Evolutionary conservation across 176 grass and related monocot genomes (phyloP).

Genomic region (Musa itinerans): DNA sequence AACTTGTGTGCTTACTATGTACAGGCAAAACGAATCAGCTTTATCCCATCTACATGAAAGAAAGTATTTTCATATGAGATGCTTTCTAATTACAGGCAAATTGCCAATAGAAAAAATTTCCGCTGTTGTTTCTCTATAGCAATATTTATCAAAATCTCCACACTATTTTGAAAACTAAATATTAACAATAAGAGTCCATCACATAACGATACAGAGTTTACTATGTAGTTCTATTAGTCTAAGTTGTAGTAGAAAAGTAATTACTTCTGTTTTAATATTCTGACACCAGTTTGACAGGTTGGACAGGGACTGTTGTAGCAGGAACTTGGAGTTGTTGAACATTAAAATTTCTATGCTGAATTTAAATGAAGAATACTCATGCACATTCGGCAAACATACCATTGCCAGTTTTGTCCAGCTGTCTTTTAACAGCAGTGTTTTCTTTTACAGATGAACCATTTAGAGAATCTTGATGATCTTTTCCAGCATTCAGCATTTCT

Average conservation of each 20-base stretch:
- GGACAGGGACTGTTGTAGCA: not conserved
- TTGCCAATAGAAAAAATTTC: too few relatives aligned
- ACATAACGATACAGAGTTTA: not conserved
- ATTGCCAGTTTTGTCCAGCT: slow-evolving; percentile 40
- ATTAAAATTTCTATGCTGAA: not conserved
- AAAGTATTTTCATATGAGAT: not conserved
- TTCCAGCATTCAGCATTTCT: slow-evolving; percentile 32
- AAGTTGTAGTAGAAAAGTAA: not conserved
- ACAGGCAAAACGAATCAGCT: not conserved
- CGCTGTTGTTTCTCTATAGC: too few relatives aligned
- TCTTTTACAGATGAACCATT: slow-evolving; percentile 24
- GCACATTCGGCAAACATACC: slow-evolving; percentile 28
- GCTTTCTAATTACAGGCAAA: not conserved
- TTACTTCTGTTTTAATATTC: not conserved
- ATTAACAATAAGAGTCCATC: not conserved
- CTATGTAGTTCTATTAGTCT: not conserved
- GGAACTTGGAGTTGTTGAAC: not conserved
- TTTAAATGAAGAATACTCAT: too few relatives aligned
- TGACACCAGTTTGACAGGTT: not conserved
- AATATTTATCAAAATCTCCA: too few relatives aligned
- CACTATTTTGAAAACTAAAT: too few relatives aligned
- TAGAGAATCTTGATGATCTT: slow-evolving; percentile 13
- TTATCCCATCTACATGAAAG: not conserved
- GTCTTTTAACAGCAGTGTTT: slow-evolving; percentile 49
- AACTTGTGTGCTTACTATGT: too few relatives aligned